Evolutionary conservation across 192 early-diverging fungal genomes (phyloP), one percentile per base, ranked within the genome.

Genomic region (Dimargaris xerosporica): DNA sequence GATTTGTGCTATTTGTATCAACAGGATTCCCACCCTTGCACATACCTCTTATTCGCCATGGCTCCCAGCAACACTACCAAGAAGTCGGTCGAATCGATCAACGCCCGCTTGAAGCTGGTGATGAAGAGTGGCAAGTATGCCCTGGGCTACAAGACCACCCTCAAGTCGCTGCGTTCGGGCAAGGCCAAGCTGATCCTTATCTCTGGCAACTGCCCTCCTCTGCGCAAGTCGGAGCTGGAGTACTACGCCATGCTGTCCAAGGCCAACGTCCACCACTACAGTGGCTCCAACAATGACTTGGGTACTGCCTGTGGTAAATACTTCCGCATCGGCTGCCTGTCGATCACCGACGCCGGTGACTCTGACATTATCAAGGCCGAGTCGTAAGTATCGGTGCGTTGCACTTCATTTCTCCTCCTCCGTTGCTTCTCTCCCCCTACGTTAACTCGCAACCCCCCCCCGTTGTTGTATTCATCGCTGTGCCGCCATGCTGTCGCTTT

Each of bases 201-300:
- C 76, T 88, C 96, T 70, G 94, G 90, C 72, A 99, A 99, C 93
- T 93, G 91, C 81, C 94, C 94, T 66, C 92, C 94, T 75, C 88
- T 99, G 75, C 86, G 96, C 80, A 99, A 97, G 88, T 91, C 90
- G 62, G 96, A 99, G 86, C 88, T 99, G 71, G 94, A 99, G 83
- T 99, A 99, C 91, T 99, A 99, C 85, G 96, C 96, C 76, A 99
- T 99, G 96, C 85, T 99, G 66, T 91, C 93, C 82, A 99, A 99
- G 88, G 97, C 96, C 73, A 84, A 84, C 82, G 96, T 99, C 72
- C 96, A 99, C 87, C 96, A 99, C 94, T 89, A 88, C 71, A 83
- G 86, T 74, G 91, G 92, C 73, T 94, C 91, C 87, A 99, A 99
- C 90, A 90, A 95, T 71, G 93, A 93, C 69, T 87, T 99, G 68